Conservation (phyloP, 257 asterid species). For the Nicotiana otophora region DNA sequence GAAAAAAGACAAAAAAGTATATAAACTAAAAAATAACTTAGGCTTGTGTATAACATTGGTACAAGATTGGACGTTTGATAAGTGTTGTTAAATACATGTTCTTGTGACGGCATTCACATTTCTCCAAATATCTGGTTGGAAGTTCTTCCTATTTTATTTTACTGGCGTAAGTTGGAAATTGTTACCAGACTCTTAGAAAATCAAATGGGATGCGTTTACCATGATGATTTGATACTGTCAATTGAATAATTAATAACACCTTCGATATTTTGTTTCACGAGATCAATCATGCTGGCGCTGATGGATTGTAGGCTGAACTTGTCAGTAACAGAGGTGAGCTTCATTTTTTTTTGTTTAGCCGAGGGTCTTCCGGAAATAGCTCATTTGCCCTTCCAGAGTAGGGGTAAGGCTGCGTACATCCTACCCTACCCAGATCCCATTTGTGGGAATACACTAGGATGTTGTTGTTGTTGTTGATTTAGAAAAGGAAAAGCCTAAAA, state of each 20-base stretch:
- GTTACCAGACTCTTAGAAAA: background rate
- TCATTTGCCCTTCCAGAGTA: too few species aligned
- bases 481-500: background rate
- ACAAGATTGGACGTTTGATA: background rate
- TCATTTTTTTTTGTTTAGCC: too few species aligned
- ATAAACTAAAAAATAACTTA: too few species aligned
- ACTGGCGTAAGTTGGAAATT: background rate
- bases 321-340: constrained; percentile 78
- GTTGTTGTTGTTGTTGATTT: too few species aligned
- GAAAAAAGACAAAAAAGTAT: too few species aligned
- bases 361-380: too few species aligned
- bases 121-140: background rate
- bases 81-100: background rate
- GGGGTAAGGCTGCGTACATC: too few species aligned
- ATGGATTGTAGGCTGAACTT: constrained; percentile 97
- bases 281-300: constrained; percentile 99
- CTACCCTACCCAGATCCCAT: too few species aligned
- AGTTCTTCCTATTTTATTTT: background rate
- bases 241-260: background rate
- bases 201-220: background rate
- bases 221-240: background rate
- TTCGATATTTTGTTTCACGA: constrained; percentile 38
- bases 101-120: background rate
- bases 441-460: too few species aligned
- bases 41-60: too few species aligned